Percentiles rank a stretch among this genome's conserved stretches.
phyloP scores from a whole-genome alignment of 2,329 filamentous ascomycete species.

The Hawksworthiomyces lignivorus region DNA sequence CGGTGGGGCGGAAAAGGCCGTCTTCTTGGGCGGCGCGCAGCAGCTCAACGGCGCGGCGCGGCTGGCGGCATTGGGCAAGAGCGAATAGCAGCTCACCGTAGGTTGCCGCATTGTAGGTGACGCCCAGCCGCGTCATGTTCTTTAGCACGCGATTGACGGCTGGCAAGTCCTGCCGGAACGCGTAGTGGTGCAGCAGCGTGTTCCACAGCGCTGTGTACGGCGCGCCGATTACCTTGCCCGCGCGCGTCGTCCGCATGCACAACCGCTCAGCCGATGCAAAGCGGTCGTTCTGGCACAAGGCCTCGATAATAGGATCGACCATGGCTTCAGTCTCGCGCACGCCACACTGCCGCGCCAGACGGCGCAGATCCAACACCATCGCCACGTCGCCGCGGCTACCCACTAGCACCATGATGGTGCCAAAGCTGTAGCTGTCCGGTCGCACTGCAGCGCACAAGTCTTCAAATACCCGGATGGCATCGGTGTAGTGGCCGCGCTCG shows the following conservation, averaged over 20 bases:
- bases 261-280: constrained; percentile 50
- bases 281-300: constrained; percentile 52
- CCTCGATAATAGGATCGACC: constrained; percentile 58
- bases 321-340: constrained; percentile 49
- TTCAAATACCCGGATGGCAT: constrained; percentile 57
- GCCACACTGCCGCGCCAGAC: constrained; percentile 42
- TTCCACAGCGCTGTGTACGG: constrained; percentile 66
- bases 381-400: constrained; percentile 66
- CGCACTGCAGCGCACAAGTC: constrained; percentile 41
- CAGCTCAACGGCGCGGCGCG: constrained; percentile 41
- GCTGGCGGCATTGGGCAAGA: constrained; percentile 40
- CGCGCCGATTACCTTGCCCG: constrained; percentile 32
- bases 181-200: constrained; percentile 61
- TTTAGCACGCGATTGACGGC: constrained; percentile 40
- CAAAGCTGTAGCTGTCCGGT: constrained; percentile 60
- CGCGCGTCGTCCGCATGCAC: constrained; percentile 43
- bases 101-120: constrained; percentile 43
- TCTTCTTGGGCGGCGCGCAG: constrained; percentile 36
- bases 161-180: constrained; percentile 48
- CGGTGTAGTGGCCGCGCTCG: constrained; percentile 58
- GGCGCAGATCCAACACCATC: constrained; percentile 57
- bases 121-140: constrained; percentile 37
- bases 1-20: constrained; percentile 35
- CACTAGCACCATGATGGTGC: constrained; percentile 65
- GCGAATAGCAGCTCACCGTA: constrained; percentile 42